A percentile compares a stretch with the other conserved stretches of the same genome.
Evolutionary conservation across 345 rosid species (phyloP).

Genomic region (Alliaria petiolata): DNA sequence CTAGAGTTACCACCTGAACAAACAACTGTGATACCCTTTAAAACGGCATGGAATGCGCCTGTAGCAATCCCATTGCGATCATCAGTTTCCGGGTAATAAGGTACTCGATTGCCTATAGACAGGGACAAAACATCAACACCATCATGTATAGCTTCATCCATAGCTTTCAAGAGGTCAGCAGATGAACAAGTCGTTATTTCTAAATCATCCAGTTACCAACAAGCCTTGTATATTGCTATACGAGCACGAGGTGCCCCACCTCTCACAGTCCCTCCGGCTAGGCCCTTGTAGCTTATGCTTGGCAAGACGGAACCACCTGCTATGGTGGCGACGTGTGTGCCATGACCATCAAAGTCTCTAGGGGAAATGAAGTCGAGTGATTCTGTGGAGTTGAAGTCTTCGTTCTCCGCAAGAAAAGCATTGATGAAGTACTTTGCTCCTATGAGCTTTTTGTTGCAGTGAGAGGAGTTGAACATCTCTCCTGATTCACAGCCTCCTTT

Average conservation of each 20-base stretch:
- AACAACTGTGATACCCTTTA: slow-evolving; percentile 34
- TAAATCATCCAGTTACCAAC: slow-evolving; percentile 31
- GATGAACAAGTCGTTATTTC: not conserved
- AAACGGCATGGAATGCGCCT: slow-evolving; percentile 48
- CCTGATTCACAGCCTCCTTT: no score
- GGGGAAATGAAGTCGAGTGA: no score
- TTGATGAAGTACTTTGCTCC: no score
- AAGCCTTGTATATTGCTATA: slow-evolving; percentile 47
- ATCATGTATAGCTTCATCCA: slow-evolving; percentile 51
- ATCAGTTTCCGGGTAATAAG: slow-evolving; percentile 32
- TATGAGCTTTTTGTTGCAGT: no score
- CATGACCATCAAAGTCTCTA: slow-evolving; percentile 32
- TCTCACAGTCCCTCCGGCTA: slow-evolving; percentile 39
- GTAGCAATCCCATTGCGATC: slow-evolving; percentile 31
- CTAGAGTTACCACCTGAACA: slow-evolving; percentile 38
- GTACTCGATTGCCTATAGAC: slow-evolving; percentile 35
- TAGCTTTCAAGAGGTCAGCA: slow-evolving; percentile 43
- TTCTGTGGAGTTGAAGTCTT: no score
- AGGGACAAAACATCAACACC: slow-evolving; percentile 45
- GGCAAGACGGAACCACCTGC: slow-evolving; percentile 44
- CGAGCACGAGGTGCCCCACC: slow-evolving; percentile 43
- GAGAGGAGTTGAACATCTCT: no score
- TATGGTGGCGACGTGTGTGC: slow-evolving; percentile 42
- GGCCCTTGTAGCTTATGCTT: slow-evolving; percentile 39
- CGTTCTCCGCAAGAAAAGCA: no score